These are phyloP conservation scores for Calonectria leucothoes DNA, from an alignment of 2,329 filamentous ascomycete genomes.

Conservation along the genomic window DNA sequence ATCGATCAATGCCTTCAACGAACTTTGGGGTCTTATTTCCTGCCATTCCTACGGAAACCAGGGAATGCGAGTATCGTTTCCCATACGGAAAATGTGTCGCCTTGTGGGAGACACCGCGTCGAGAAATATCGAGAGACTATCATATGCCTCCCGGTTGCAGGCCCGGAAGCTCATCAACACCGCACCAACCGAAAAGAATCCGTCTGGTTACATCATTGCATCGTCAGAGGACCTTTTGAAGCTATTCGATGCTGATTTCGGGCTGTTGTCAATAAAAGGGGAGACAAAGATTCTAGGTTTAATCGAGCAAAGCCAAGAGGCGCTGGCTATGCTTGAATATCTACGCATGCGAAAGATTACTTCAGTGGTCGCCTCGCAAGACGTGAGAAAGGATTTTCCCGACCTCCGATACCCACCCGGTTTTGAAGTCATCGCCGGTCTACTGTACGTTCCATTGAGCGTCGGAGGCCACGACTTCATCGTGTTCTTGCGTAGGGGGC, in stretches of 20 bases:
- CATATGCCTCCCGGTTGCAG: constrained; percentile 86
- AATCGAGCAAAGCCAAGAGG: constrained; percentile 82
- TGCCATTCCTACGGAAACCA: constrained; percentile 83
- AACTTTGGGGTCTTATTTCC: constrained; percentile 89
- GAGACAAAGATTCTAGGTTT: constrained; percentile 88
- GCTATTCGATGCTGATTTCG: constrained; percentile 89
- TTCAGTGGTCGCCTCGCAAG: constrained; percentile 82
- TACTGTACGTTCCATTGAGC: constrained; percentile 85
- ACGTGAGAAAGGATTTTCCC: constrained; percentile 81
- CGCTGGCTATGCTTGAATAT: constrained; percentile 86
- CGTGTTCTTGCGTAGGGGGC: constrained; percentile 86
- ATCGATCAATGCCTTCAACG: constrained; percentile 86
- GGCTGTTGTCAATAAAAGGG: constrained; percentile 84
- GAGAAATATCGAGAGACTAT: constrained; percentile 87
- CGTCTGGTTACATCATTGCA: constrained; percentile 89
- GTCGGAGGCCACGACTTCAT: constrained; percentile 85
- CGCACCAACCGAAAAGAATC: constrained; percentile 81
- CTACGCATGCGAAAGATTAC: constrained; percentile 80
- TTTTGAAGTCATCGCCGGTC: constrained; percentile 80
- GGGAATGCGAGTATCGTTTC: constrained; percentile 93
- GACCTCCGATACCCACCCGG: constrained; percentile 84
- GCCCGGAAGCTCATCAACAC: constrained; percentile 91
- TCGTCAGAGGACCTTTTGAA: constrained; percentile 87
- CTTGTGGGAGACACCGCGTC: constrained; percentile 88
- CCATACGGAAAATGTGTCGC: constrained; percentile 91